Base-by-base conservation (phyloP, 2,329 filamentous ascomycete species). In the Huntiella decipiens region DNA sequence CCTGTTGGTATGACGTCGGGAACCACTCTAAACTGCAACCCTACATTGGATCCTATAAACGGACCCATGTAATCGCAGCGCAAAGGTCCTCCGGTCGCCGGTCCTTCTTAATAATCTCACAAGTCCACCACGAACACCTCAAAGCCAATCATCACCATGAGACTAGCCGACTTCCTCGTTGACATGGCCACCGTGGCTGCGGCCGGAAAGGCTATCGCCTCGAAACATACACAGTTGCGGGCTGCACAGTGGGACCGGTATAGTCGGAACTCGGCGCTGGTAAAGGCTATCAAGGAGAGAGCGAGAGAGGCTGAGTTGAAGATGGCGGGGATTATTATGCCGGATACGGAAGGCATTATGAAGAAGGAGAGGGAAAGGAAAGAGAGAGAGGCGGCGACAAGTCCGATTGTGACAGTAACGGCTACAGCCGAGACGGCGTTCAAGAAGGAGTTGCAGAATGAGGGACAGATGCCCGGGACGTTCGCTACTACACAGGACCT, bases 101-200 rank as follows among this genome's bases (percentile, higher is more conserved):
- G 22, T 28, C 22, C 8, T 10, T 28, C 22, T 19, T 19, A 1
- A 5, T 19, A 28, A 28, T 7, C 22, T 28, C 22, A 7, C 22
- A 28, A 28, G 1, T 2, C 5, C 22, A 28, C 2, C 22, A 28
- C 22, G 6, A 28, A 28, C 22, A 7, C 22, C 3, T 7, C 22
- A 28, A 28, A 28, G 6, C 22, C 22, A 28, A 28, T 28, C 22
- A 28, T 1, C 22, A 28, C 2, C 22, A 77, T 77, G 73, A 64
- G 71, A 60, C 65, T 75, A 68, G 73, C 71, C 63, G 78, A 73
- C 63, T 74, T 69, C 56, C 63, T 68, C 51, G 66, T 86, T 57
- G 82, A 87, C 63, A 65, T 81, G 54, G 74, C 77, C 53, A 73
- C 77, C 50, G 67, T 87, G 52, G 67, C 80, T 59, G 75, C 71